Evolutionary conservation across 2,329 filamentous ascomycete genomes (phyloP).

Genomic region (Myriosclerotinia curreyana): DNA sequence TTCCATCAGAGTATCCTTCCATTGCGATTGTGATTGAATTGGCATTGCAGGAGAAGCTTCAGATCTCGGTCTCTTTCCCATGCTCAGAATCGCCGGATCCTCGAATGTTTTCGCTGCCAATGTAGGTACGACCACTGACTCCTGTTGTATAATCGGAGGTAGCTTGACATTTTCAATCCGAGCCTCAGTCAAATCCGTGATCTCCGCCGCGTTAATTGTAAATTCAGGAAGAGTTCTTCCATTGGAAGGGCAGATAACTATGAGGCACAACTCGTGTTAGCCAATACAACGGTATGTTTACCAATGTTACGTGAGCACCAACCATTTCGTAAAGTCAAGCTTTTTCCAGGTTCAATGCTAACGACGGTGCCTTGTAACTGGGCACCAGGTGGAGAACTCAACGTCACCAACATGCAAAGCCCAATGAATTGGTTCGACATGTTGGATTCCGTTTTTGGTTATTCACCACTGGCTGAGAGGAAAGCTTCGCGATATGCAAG

Average conservation of each 20-base stretch:
- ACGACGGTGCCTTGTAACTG: conserved; percentile 39
- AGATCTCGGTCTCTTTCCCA: conserved; percentile 40
- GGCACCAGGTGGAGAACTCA: conserved; percentile 38
- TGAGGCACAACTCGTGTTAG: conserved; percentile 5
- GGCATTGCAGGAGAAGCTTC: conserved; percentile 22
- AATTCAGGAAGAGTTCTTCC: conserved; percentile 38
- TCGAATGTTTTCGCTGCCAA: conserved; percentile 31
- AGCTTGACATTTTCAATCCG: conserved; percentile 32
- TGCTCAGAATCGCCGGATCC: conserved; percentile 40
- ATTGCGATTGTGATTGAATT: conserved; percentile 33
- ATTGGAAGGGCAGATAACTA: conserved; percentile 37
- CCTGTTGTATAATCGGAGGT: conserved; percentile 17
- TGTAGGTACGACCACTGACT: conserved; percentile 17
- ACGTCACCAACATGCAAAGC: conserved; percentile 41
- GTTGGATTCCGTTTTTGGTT: conserved; percentile 24
- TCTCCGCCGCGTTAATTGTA: conserved; percentile 39
- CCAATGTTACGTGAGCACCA: conserved; percentile 18
- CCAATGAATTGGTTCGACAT: conserved; percentile 41
- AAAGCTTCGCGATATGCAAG: conserved; percentile 14
- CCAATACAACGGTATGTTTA: conserved; percentile 2
- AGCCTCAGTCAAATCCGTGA: conserved; percentile 38
- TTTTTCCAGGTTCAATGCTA: conserved; percentile 39
- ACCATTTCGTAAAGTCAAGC: conserved; percentile 40
- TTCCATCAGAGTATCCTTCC: conserved; percentile 38
- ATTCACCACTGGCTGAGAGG: conserved; percentile 20